A percentile compares a stretch with the other conserved stretches of the same genome.
Evolutionary conservation across 257 asterid species (phyloP).

Genomic region (Sherardia arvensis): DNA sequence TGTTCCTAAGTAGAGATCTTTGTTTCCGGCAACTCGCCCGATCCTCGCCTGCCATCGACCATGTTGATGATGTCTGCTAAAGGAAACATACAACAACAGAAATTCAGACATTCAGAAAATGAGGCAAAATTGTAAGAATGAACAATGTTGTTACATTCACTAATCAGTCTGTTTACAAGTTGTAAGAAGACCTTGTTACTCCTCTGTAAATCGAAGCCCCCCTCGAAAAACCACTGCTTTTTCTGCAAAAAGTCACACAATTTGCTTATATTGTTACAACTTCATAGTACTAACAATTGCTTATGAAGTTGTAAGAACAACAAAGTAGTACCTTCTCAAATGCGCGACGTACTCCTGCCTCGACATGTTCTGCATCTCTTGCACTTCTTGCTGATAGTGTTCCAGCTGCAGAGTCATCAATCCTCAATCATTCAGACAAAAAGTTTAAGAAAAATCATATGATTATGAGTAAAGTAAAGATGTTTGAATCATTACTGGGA

Average conservation of each 20-base stretch:
- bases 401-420: slow-evolving; percentile 53
- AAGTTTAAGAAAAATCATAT: background rate
- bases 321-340: slow-evolving; percentile 56
- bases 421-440: background rate
- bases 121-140: too few relatives aligned
- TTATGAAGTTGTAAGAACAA: background rate
- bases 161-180: background rate
- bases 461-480: background rate
- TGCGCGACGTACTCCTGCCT: slow-evolving; percentile 95
- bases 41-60: slow-evolving; percentile 99
- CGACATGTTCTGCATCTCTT: slow-evolving; percentile 87
- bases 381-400: slow-evolving; percentile 71
- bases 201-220: slow-evolving; percentile 99
- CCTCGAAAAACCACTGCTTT: slow-evolving; percentile 97
- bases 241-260: slow-evolving; percentile 37
- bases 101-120: slow-evolving; percentile 9
- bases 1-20: slow-evolving; percentile 94
- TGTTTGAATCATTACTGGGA: slow-evolving; percentile 41
- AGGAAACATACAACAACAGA: slow-evolving; percentile 21
- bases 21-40: slow-evolving; percentile 97
- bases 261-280: too few relatives aligned
- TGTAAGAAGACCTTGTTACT: slow-evolving; percentile 88
- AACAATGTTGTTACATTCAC: too few relatives aligned
- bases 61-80: slow-evolving; percentile 99
- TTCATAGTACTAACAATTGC: too few relatives aligned